Base-by-base conservation (phyloP, 345 rosid genomes). In the Lagerstroemia speciosa region DNA sequence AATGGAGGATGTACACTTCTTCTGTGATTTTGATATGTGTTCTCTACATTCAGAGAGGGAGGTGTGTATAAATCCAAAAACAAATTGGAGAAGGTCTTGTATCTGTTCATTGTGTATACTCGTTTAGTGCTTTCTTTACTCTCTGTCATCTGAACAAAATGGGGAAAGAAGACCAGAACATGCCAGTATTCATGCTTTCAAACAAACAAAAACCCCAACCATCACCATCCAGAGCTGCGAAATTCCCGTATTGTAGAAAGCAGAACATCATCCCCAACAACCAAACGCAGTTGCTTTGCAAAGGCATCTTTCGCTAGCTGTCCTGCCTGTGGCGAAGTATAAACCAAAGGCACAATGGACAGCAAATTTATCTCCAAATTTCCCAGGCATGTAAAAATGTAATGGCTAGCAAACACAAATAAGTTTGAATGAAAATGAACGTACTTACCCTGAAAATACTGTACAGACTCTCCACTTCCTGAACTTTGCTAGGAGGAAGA, bases 251-350 rank as follows among this genome's bases (percentile, higher is more conserved):
- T 73, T 16, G 77, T 67, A 20, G 83, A 71, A 66, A 69, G 66
- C 30, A 84, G 66, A 53, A 67, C 71, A 41, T 71, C 71, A 75
- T 84, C 83, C 34, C 88, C 86, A 8, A 69, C 78, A 68, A 77
- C 69, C 34, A 31, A 20, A 19, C 81, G 79, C 36, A 84, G 30
- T 20, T 67, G 78, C 62, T 62, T 77, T 20, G 77, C 12, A 66
- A 82, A 82, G 33, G 32, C 53, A 75, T 76, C 68, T 52, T 57
- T 80, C 40, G 81, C 58, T 66, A 82, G 52, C 52, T 27, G 55
- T 53, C 78, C 83, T 14, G 69, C 83, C 88, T 84, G 86, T 65
- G 36, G 30, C 63, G 46, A 19, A 12, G 29, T 55, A 68, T 16
- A 67, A 68, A 45, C 26, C 53, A 62, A 46, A 45, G 48, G 29